Percentiles rank a stretch among this genome's conserved stretches.
Evolutionary conservation across 2,329 filamentous ascomycete species (phyloP).

Genomic region (Epicoccum sorghinum): DNA sequence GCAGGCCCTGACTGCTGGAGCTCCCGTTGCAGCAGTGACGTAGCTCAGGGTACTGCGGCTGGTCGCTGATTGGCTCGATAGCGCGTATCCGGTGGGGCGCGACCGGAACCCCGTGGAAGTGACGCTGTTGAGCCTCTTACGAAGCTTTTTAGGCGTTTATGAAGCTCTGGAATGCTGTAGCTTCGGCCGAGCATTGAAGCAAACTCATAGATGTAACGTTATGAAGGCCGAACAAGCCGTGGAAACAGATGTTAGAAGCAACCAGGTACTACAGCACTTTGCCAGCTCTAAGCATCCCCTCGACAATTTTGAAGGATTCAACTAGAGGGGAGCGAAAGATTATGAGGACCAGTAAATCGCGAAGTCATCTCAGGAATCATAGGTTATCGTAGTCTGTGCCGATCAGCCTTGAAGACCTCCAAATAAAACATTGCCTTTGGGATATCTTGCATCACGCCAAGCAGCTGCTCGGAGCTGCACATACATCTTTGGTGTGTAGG

Average conservation of each 20-base stretch:
- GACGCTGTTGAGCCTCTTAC: conserved; percentile 16
- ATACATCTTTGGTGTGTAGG: no score
- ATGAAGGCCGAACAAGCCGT: no score
- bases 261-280: background rate
- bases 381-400: no score
- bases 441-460: no score
- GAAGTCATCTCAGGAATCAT: no score
- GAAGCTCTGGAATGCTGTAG: background rate
- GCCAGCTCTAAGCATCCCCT: no score
- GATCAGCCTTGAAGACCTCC: no score
- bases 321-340: no score
- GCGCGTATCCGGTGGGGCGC: background rate
- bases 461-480: no score
- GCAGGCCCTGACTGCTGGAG: background rate
- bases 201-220: background rate
- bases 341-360: no score
- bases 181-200: conserved; percentile 1
- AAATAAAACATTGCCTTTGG: no score
- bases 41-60: background rate
- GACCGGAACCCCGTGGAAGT: conserved; percentile 9
- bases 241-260: background rate
- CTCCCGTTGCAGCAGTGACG: conserved; percentile 8
- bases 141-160: background rate
- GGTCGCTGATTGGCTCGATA: conserved; percentile 2
- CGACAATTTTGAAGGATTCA: no score